Evolutionary conservation across 371 early-diverging fungal species (phyloP).

Genomic region (Apophysomyces variabilis): DNA sequence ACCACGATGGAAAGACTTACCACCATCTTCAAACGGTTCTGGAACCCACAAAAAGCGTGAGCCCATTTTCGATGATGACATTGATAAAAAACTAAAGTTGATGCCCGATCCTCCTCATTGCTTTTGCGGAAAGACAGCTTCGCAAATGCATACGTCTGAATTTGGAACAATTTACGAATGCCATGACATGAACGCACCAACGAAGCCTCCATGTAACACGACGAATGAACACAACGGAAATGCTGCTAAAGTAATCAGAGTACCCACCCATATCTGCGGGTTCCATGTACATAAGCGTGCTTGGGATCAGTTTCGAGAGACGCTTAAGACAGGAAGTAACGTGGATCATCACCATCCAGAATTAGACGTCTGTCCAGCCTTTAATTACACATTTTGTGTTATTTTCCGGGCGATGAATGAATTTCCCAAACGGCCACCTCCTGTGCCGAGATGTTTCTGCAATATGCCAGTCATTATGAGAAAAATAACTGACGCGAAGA

Average conservation of each 20-base stretch:
- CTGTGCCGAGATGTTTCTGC: slow-evolving; percentile 27
- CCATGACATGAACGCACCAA: slow-evolving; percentile 19
- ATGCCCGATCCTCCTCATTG: slow-evolving; percentile 29
- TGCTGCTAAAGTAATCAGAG: neutral
- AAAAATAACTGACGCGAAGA: neutral
- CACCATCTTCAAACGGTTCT: neutral
- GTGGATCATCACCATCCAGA: slow-evolving; percentile 34
- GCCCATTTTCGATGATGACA: neutral
- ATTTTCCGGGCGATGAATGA: slow-evolving; percentile 33
- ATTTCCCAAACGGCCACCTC: slow-evolving; percentile 10
- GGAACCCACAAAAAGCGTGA: neutral
- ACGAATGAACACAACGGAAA: neutral
- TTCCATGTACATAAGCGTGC: slow-evolving; percentile 51
- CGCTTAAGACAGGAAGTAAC: slow-evolving; percentile 7
- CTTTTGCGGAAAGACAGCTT: slow-evolving; percentile 45
- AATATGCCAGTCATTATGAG: slow-evolving; percentile 15
- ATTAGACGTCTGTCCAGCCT: slow-evolving; percentile 41
- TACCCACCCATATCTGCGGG: slow-evolving; percentile 35
- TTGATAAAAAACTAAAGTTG: neutral
- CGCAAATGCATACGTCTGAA: slow-evolving; percentile 17
- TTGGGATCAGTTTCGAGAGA: slow-evolving; percentile 34
- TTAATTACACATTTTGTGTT: slow-evolving; percentile 55
- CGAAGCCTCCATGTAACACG: neutral
- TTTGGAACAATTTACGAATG: slow-evolving; percentile 42
- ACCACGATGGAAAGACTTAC: neutral